Evolutionary conservation across 257 asterid species (phyloP), one percentile per base, ranked within the genome.

Genomic region (Leptodermis oblonga): DNA sequence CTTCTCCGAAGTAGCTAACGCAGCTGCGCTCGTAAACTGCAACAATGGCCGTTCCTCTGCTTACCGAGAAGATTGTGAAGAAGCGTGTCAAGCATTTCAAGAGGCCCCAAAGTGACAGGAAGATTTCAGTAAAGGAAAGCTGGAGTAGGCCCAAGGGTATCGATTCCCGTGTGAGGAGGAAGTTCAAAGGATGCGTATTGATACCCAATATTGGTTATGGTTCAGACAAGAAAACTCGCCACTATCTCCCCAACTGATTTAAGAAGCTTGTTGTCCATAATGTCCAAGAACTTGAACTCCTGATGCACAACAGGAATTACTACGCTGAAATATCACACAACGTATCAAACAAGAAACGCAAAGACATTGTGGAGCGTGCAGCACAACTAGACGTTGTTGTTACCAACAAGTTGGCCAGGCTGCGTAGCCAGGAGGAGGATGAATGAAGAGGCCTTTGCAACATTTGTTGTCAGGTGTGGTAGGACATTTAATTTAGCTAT

Each of bases 291-390:
- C 72, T 82, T 56, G 86, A 82, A 77, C 72, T 82, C 58, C 59
- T 82, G 84, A 82, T 82, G 86, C 86, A 82, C 77, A 82, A 82
- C 84, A 82, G 86, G 86, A 82, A 71, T 23, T 86, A 86, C 73
- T 86, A 88, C 39, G 88, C 87, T 9, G 79, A 81, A 73, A 82
- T 82, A 3, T 83, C 83, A 25, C 87, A 82, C 62, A 75, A 82
- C 56, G 74, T 79, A 10, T 82, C 87, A 7, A 82, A 82, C 14
- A 77, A 58, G 83, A 83, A 83, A 36, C 74, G 87, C 7, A 80
- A 83, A 67, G 85, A 80, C 13, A 80, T 80, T 31, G 87, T 83
- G 4, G 82, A 75, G 49, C 81, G 85, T 14, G 87, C 87, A 0
- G 80, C 85, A 13, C 87, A 83, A 41, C 52, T 80, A 58, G 87